These are phyloP conservation scores for Diaporthe vexans DNA, from an alignment of 2,329 filamentous ascomycete genomes.

Conservation along the genomic window DNA sequence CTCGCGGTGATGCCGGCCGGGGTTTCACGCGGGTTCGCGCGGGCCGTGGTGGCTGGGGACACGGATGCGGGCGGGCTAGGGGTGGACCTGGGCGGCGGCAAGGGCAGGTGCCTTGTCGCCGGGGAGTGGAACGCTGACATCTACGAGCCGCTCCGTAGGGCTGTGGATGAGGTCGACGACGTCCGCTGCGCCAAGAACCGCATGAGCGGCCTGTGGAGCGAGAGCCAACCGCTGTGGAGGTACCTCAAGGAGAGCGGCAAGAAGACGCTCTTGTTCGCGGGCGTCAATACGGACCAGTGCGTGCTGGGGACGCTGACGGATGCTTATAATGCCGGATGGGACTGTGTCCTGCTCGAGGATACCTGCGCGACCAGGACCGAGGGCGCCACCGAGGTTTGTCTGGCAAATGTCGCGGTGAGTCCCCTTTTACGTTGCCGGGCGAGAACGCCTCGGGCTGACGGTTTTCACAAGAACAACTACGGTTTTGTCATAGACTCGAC, in stretches of 20 bases:
- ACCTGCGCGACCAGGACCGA: conserved; percentile 65
- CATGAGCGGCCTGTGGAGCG: conserved; percentile 69
- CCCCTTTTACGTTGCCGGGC: not conserved
- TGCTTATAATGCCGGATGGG: conserved; percentile 68
- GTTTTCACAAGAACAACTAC: conserved; percentile 40
- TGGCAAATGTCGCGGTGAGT: conserved; percentile 55
- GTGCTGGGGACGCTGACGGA: conserved; percentile 69
- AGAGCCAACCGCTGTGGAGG: conserved; percentile 57
- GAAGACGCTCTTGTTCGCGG: conserved; percentile 67
- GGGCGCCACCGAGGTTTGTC: conserved; percentile 52
- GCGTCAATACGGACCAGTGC: conserved; percentile 74
- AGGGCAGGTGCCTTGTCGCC: conserved; percentile 62
- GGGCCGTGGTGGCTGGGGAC: conserved; percentile 49
- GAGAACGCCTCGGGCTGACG: conserved; percentile 21
- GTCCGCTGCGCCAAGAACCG: conserved; percentile 69
- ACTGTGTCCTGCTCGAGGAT: conserved; percentile 69
- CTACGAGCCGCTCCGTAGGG: conserved; percentile 59
- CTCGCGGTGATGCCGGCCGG: conserved; percentile 64
- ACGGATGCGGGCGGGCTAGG: conserved; percentile 56
- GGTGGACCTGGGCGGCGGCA: conserved; percentile 59
- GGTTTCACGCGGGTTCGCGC: conserved; percentile 63
- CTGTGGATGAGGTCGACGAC: conserved; percentile 55
- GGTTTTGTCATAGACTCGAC: conserved; percentile 45
- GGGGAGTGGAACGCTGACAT: conserved; percentile 70
- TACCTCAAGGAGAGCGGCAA: conserved; percentile 55